Evolutionary conservation across 2,329 filamentous ascomycete genomes (phyloP), one percentile per base, ranked within the genome.

Genomic region (Aspergillus luchuensis): DNA sequence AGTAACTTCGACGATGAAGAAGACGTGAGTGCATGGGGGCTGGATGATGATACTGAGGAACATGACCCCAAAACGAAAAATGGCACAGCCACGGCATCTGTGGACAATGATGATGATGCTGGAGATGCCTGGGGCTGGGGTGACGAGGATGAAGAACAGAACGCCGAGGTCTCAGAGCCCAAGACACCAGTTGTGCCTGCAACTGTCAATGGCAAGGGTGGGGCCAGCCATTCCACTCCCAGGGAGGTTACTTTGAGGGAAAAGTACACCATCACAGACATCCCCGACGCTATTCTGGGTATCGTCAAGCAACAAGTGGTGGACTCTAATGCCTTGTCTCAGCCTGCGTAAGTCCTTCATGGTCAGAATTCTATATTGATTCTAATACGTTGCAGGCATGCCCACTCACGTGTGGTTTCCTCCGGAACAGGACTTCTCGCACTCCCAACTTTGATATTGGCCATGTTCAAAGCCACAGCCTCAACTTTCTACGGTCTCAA

Each of bases 41-140:
- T 83, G 28, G 80, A 83, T 57, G 78, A 80, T 38, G 69, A 72
- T 5, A 67, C 67, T 11, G 64, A 71, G 8, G 69, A 67, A 8
- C 47, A 64, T 21, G 30, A 47, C 39, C 19, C 50, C 33, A 64
- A 67, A 36, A 33, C 65, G 6, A 65, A 70, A 33, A 62, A 58
- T 25, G 59, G 65, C 30, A 56, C 59, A 23, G n/a, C 19, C 10
- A 33, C 51, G 41, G 47, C 57, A 43, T 36, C 53, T 10, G 55
- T 65, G 7, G 73, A 36, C 33, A 36, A 71, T 38, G 74, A 76
- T 4, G 77, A 78, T 57, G 77, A 77, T 56, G 72, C 67, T 7
- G 80, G 79, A 13, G 91, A 91, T 62, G 91, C 91, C 25, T 96
- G 92, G 90, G 92, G 90, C 3, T 96, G 92, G 91, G 90, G 87